Base-by-base conservation (phyloP, 148 eudicot genomes). In the Chenopodium berlandieri region DNA sequence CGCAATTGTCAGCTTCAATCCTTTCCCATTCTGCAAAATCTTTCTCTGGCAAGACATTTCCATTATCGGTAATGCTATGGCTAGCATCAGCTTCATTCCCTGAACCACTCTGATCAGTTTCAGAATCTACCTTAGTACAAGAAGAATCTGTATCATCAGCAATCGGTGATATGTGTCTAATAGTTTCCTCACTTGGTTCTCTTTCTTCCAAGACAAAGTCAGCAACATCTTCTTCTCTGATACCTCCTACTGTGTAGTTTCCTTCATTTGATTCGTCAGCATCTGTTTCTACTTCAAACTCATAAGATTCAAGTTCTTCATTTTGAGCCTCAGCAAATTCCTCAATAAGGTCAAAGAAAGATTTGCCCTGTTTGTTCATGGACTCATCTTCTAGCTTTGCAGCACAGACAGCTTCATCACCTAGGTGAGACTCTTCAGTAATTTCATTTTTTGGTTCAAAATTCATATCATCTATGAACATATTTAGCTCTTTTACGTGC, bases 241-340 rank as follows among this genome's bases (percentile, higher is more conserved):
- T 23, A n/a, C 71, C 71, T 72, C 40, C 46, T 9, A 31, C 8
- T 48, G 12, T 32, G 70, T 64, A 47, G 62, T 67, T 69, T 69
- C 25, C 82, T 27, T 44, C 44, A 13, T n/a, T 34, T 60, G 27
- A 48, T 79, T 78, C 85, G 78, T 54, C 56, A 54, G 50, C 75
- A 56, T 75, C 62, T 37, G 50, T 30, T 75, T 67, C 73, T 31
- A 23, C 40, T 47, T 16, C 27, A 60, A 56, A 69, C 68, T 80
- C 23, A 34, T 75, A 22, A 50, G 48, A 76, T 25, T 76, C 83
- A 80, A 76, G 69, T 2, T 69, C 82, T 66, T n/a, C 79, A 65
- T 64, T 46, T 56, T 17, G 56, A 8, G 72, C 71, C 7, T 73
- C 64, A 31, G 32, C 65, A 67, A 63, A 72, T 9, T 73, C 75